phyloP scores from a whole-genome alignment of 2,329 filamentous ascomycete genomes.

The Penicillium thymicola region DNA sequence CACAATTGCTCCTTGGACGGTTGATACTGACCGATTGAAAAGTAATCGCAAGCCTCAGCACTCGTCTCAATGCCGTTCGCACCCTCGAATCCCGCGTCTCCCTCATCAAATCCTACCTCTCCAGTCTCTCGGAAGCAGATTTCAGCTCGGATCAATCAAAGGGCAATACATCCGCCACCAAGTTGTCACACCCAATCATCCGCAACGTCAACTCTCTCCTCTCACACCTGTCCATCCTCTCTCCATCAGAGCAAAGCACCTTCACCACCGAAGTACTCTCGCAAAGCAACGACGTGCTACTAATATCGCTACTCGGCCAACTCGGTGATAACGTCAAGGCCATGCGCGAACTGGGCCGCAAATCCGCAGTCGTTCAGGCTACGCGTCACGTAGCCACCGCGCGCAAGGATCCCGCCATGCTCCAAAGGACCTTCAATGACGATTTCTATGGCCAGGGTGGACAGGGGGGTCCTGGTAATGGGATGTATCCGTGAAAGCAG shows the following conservation, averaged over 20 bases:
- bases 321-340: conserved; percentile 70
- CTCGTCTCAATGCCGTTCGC: conserved; percentile 88
- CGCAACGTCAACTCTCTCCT: conserved; percentile 86
- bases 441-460: conserved; percentile 23
- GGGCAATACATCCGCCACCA: conserved; percentile 47
- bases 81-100: conserved; percentile 79
- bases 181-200: conserved; percentile 68
- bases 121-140: conserved; percentile 64
- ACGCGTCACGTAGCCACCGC: conserved; percentile 20
- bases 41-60: conserved; percentile 68
- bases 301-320: conserved; percentile 71
- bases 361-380: conserved; percentile 61
- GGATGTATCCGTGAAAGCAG: conserved; percentile 7
- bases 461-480: neutral
- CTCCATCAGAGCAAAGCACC: conserved; percentile 63
- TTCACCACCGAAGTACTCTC: conserved; percentile 70
- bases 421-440: conserved; percentile 28
- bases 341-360: conserved; percentile 71
- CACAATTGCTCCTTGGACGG: conserved; percentile 3
- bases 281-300: conserved; percentile 78
- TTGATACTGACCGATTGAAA: conserved; percentile 8
- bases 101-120: conserved; percentile 72
- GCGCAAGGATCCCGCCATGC: conserved; percentile 22
- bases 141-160: conserved; percentile 43
- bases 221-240: conserved; percentile 75